Evolutionary conservation across 2,329 filamentous ascomycete genomes (phyloP), one percentile per base, ranked within the genome.

Genomic region (Blumeriella jaapii): DNA sequence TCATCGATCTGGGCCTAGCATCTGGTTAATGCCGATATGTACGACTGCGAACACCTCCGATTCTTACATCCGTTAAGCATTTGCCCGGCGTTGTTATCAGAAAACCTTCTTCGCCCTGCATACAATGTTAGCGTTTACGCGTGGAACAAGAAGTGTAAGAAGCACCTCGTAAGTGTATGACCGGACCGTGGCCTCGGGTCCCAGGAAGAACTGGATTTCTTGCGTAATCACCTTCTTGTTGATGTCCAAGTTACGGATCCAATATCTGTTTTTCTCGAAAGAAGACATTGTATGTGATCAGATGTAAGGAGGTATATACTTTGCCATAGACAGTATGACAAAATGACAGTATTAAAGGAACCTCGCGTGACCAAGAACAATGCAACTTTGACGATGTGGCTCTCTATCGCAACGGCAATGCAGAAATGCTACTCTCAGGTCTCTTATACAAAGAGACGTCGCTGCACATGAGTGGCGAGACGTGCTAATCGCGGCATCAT

Each of bases 1-100:
- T 75, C 71, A 49, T 75, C 69, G 44, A 75, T 74, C 61, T 75
- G 71, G 56, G 74, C 70, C 71, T 74, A 48, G 36, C 25, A 37
- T 31, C 30, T 35, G 23, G 38, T 37, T 39, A 48, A 38, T 31
- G 31, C 28, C 20, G 20, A 22, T 22, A 6, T 22, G 24, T 17
- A 29, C 27, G n/a, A 6, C 16, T 6, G 20, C 7, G 34, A 14
- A 18, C 13, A 31, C 15, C 26, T 15, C 10, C 10, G n/a, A 25
- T 30, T n/a, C 69, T 65, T 57, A 74, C 71, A 60, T 76, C 71
- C 46, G 68, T 71, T 46, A 75, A 54, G 51, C 69, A 74, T 36
- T 64, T 60, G 20, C 71, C 71, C 6, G 69, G 67, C 2, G 69
- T 74, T 18, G 64, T 67, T 48, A 75, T 74, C 39, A 76, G 61